A percentile compares a stretch with the other conserved stretches of the same genome.
Evolutionary conservation across 495 filamentous ascomycete genomes (phyloP).

Genomic region (Penicillium atrosanguineum): DNA sequence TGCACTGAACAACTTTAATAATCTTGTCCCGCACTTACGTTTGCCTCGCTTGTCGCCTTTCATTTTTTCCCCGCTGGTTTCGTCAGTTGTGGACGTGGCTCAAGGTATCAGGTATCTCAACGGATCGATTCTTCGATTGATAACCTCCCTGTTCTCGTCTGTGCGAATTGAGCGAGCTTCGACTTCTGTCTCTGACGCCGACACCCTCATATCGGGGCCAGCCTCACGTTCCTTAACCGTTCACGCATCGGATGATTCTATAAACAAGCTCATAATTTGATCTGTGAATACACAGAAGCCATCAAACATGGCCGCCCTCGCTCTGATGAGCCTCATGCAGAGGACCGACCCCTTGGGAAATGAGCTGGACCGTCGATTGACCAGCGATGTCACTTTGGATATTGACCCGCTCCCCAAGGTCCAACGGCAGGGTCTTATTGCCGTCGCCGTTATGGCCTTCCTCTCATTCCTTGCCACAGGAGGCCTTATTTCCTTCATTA

Average conservation of each 20-base stretch:
- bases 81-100: conserved; percentile 5
- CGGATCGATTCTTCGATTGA: not conserved
- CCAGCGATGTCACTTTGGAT: conserved; percentile 11
- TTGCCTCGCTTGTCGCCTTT: conserved; percentile 1
- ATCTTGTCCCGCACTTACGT: conserved; percentile 1
- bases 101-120: conserved; percentile 1
- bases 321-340: conserved; percentile 21
- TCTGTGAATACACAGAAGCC: not conserved
- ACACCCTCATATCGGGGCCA: not conserved
- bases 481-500: conserved; percentile 53
- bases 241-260: not conserved
- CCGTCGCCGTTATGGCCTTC: conserved; percentile 55
- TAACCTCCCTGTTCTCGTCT: not conserved
- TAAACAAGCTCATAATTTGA: not conserved
- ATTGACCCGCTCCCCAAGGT: conserved; percentile 48
- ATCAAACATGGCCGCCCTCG: conserved; percentile 25
- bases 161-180: not conserved
- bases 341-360: conserved; percentile 9
- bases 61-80: not conserved
- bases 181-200: not conserved
- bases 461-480: conserved; percentile 58
- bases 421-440: conserved; percentile 52
- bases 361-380: conserved; percentile 24
- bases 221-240: not conserved
- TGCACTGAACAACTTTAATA: conserved; percentile 11